These are phyloP conservation scores for Mycena galopus DNA, from an alignment of 768 basidiomycete species.

Conservation along the genomic window DNA sequence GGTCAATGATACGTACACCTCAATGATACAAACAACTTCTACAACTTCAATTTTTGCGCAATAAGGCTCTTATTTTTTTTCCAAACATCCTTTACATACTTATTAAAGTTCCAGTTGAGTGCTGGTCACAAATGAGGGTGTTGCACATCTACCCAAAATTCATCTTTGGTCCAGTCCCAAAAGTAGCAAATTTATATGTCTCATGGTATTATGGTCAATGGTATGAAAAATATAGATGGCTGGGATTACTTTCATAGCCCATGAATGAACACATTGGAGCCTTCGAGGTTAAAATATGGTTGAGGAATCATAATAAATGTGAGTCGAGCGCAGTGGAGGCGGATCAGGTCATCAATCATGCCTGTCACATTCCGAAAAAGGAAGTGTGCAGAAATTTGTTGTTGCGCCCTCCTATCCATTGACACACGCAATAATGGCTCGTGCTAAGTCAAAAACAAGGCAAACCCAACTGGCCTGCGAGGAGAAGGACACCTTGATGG, in stretches of 20 bases:
- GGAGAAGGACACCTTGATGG: constrained; percentile 5
- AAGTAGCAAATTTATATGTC: background rate
- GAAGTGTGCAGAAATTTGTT: background rate
- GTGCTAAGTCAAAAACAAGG: constrained; percentile 35
- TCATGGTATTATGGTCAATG: background rate
- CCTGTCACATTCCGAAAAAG: background rate
- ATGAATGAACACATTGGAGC: background rate
- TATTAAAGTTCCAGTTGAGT: background rate
- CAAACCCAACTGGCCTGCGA: constrained; percentile 24
- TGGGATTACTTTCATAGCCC: background rate
- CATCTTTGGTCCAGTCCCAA: too few relatives aligned
- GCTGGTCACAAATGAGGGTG: background rate
- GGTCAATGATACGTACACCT: too few relatives aligned
- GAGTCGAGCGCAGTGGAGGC: background rate
- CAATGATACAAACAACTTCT: too few relatives aligned
- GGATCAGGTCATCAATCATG: background rate
- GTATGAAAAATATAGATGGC: background rate
- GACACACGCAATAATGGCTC: background rate
- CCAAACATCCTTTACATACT: background rate
- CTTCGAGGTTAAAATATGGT: background rate
- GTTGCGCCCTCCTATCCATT: background rate
- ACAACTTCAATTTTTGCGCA: background rate
- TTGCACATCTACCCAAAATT: too few relatives aligned
- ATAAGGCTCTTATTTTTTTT: background rate
- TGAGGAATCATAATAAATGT: background rate